Evolutionary conservation across 2,329 filamentous ascomycete species (phyloP).

Genomic region (Thermomyces lanuginosus): DNA sequence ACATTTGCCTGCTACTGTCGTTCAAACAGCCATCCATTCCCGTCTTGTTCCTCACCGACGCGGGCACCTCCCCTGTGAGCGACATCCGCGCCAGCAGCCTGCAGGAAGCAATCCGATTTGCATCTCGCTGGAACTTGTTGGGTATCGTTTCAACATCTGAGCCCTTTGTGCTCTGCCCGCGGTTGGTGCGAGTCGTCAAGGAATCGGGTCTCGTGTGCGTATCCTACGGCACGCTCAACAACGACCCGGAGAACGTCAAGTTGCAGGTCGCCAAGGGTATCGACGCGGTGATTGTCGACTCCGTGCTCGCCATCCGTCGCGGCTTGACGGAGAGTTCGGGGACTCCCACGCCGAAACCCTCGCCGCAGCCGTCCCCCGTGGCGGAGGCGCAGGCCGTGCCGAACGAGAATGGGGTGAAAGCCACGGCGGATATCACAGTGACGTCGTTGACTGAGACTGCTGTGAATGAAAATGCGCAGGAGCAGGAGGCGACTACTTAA

Average conservation of each 20-base stretch:
- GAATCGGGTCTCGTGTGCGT: constrained; percentile 88
- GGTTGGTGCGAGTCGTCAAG: constrained; percentile 83
- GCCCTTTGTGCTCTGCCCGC: constrained; percentile 73
- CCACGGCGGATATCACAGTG: constrained; percentile 4
- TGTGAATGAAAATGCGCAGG: no score
- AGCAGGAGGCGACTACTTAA: no score
- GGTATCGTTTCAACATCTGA: constrained; percentile 82
- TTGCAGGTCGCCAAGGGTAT: constrained; percentile 88
- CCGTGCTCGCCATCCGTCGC: constrained; percentile 79
- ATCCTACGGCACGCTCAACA: constrained; percentile 83
- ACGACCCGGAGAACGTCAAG: constrained; percentile 70
- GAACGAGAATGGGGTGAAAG: constrained; percentile 4
- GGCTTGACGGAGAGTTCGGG: constrained; percentile 47
- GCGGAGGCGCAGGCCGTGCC: constrained; percentile 4
- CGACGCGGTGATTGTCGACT: constrained; percentile 94
- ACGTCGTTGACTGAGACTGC: no score
- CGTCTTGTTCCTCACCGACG: constrained; percentile 84
- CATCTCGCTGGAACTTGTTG: constrained; percentile 82
- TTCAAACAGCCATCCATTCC: constrained; percentile 98
- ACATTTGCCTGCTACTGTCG: constrained; percentile 81
- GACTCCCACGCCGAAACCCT: constrained; percentile 9
- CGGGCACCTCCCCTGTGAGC: constrained; percentile 62
- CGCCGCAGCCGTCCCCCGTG: constrained; percentile 10
- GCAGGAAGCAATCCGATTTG: constrained; percentile 90
- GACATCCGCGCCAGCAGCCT: constrained; percentile 82